Evolutionary conservation across 331 rosid species (phyloP).

Genomic region (Telfairia occidentalis): DNA sequence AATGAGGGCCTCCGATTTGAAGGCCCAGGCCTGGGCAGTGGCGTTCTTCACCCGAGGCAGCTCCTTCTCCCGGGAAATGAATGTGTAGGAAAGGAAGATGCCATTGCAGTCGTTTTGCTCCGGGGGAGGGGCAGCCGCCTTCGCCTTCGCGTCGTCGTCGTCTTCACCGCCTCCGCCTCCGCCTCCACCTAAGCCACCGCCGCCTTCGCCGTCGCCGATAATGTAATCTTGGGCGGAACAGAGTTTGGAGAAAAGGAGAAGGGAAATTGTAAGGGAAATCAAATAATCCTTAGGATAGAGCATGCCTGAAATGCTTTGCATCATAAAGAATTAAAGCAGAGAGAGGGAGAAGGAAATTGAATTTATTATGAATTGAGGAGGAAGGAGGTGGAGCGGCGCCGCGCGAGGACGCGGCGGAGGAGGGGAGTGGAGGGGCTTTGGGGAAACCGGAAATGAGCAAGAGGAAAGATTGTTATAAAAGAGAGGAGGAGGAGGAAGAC

Average conservation of each 20-base stretch:
- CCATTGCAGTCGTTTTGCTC: slow-evolving; percentile 48
- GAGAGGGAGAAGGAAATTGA: too few species aligned
- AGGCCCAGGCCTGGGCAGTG: slow-evolving; percentile 75
- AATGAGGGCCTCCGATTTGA: slow-evolving; percentile 43
- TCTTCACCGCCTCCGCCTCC: background rate
- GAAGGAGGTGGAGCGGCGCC: slow-evolving; percentile 5
- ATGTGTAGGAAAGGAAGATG: slow-evolving; percentile 49
- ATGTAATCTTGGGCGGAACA: slow-evolving; percentile 2
- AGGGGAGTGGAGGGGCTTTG: background rate
- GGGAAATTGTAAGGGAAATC: background rate
- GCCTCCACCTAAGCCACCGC: background rate
- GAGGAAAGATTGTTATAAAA: slow-evolving; percentile 1
- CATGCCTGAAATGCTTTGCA: background rate
- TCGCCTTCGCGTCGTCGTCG: background rate
- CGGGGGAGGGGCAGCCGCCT: slow-evolving; percentile 14
- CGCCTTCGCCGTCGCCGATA: background rate
- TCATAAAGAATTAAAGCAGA: background rate
- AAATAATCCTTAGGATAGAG: background rate
- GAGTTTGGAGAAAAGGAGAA: background rate
- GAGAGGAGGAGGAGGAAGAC: background rate
- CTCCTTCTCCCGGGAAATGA: slow-evolving; percentile 33
- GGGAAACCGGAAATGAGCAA: slow-evolving; percentile 5
- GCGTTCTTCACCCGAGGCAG: slow-evolving; percentile 46
- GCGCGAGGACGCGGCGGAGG: slow-evolving; percentile 12
- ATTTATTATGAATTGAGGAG: background rate